phyloP scores from a whole-genome alignment of 805 yeast genomes.

The Kuraishia ogatae region DNA sequence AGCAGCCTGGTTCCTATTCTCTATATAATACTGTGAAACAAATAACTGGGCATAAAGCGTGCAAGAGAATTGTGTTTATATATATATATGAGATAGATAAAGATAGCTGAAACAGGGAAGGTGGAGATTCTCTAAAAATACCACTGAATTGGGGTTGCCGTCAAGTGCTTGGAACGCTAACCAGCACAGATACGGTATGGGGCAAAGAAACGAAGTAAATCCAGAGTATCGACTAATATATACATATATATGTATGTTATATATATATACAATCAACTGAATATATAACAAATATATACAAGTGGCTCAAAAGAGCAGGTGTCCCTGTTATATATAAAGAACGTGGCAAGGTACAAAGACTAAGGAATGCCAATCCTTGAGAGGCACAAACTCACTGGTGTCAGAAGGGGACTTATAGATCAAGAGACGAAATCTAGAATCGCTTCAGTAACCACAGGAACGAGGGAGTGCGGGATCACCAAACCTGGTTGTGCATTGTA shows the following conservation, averaged over 20 bases:
- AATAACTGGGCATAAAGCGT: neutral
- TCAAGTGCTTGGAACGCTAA: neutral
- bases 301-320: too few species aligned
- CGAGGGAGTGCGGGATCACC: neutral
- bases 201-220: neutral
- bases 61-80: neutral
- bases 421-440: too few species aligned
- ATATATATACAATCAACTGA: too few species aligned
- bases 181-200: neutral
- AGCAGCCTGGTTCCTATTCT: neutral
- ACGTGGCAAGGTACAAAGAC: neutral
- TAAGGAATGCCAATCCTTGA: neutral
- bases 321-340: neutral
- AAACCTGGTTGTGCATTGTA: neutral
- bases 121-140: neutral
- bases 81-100: neutral
- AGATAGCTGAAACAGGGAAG: neutral
- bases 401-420: too few species aligned
- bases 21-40: neutral
- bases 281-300: too few species aligned
- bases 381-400: neutral
- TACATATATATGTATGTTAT: neutral
- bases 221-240: too few species aligned
- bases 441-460: neutral
- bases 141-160: neutral